A percentile compares a stretch with the other conserved stretches of the same genome.
These are phyloP conservation scores for Solanum sejunctum DNA, from an alignment of 257 asterid species.

Conservation along the genomic window DNA sequence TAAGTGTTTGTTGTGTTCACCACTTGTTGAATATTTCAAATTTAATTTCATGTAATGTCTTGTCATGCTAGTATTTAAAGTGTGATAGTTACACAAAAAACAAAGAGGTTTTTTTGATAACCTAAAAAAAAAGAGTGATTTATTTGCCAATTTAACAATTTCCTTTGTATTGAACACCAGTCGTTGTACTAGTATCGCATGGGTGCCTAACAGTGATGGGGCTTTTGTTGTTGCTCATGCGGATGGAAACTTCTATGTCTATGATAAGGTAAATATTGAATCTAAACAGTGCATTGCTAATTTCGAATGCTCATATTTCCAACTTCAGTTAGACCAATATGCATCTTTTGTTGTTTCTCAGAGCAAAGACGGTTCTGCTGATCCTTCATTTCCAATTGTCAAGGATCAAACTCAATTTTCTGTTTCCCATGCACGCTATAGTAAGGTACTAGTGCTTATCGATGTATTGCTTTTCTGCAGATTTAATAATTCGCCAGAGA, in stretches of 20 bases:
- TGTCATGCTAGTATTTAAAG: not conserved
- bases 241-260: constrained; percentile 79
- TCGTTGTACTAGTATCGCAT: constrained; percentile 79
- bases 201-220: constrained; percentile 96
- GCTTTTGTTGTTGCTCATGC: constrained; percentile 83
- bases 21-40: not conserved
- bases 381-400: constrained; percentile 86
- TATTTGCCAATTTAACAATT: constrained; percentile 1
- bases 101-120: not conserved
- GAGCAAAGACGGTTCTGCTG: constrained; percentile 91
- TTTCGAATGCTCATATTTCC: not conserved
- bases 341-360: constrained; percentile 14
- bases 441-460: constrained; percentile 47
- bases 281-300: not conserved
- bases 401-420: constrained; percentile 94
- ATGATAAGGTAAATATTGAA: constrained; percentile 80
- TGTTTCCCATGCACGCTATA: constrained; percentile 89
- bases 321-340: not conserved
- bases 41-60: not conserved
- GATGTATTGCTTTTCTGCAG: not conserved
- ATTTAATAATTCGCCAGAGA: not conserved
- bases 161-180: constrained; percentile 36
- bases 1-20: not conserved
- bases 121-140: not conserved
- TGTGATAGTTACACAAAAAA: not conserved